Evolutionary conservation across 1,284 basidiomycete species (phyloP).

Genomic region (Ustilago bromivora): DNA sequence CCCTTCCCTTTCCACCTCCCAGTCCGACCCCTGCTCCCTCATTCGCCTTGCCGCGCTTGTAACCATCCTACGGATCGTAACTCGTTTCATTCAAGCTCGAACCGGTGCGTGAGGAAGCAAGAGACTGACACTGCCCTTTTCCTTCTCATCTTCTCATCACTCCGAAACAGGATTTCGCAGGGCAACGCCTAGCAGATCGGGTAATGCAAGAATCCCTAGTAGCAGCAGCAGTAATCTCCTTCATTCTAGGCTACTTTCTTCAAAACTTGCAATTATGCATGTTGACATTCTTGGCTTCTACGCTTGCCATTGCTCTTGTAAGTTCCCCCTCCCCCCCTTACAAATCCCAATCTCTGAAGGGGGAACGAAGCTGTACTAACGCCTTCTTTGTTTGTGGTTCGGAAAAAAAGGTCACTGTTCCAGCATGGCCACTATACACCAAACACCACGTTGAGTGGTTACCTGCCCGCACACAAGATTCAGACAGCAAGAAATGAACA

Average conservation of each 20-base stretch:
- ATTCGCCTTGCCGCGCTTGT: background rate
- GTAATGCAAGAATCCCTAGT: constrained; percentile 46
- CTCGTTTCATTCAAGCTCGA: too few relatives aligned
- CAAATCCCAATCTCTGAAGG: too few relatives aligned
- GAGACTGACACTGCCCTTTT: background rate
- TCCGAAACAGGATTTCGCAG: constrained; percentile 42
- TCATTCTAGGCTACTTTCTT: constrained; percentile 32
- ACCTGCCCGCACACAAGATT: constrained; percentile 7
- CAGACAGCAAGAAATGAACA: background rate
- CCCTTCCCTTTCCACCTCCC: background rate
- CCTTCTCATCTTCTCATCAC: too few relatives aligned
- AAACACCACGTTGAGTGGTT: constrained; percentile 44
- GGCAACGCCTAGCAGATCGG: constrained; percentile 38
- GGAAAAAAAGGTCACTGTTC: constrained; percentile 28
- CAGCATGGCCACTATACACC: constrained; percentile 49
- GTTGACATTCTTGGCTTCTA: constrained; percentile 18
- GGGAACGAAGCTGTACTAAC: too few relatives aligned
- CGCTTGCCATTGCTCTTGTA: constrained; percentile 31
- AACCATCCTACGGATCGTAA: background rate
- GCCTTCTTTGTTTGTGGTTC: too few relatives aligned
- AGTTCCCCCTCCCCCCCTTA: background rate
- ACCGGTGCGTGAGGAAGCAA: too few relatives aligned
- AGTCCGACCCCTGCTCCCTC: background rate
- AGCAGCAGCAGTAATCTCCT: constrained; percentile 17
- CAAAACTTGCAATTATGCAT: constrained; percentile 46